Evolutionary conservation across 2,329 filamentous ascomycete genomes (phyloP).

Genomic region (Fusarium abutilonis): DNA sequence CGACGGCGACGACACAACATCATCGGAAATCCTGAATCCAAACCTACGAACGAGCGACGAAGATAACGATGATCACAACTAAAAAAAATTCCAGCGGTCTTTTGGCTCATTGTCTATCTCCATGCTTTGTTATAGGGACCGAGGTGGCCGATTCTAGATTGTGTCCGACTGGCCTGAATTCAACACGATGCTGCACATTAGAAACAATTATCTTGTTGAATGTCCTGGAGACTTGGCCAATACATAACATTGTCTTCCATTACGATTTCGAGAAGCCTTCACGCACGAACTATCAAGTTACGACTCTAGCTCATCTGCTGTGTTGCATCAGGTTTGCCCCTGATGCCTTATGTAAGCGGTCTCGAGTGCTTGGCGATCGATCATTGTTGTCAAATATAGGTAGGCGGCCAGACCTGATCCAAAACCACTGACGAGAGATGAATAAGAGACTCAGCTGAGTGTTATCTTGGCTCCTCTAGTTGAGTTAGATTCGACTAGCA

Average conservation of each 20-base stretch:
- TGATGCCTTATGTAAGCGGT: slow-evolving; percentile 12
- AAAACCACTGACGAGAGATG: background rate
- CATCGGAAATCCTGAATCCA: background rate
- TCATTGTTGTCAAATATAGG: background rate
- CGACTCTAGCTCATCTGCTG: background rate
- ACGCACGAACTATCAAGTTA: background rate
- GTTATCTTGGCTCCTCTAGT: background rate
- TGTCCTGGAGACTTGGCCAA: too few relatives aligned
- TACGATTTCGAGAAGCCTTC: too few relatives aligned
- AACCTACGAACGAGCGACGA: background rate
- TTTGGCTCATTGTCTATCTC: too few relatives aligned
- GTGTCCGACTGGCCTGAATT: too few relatives aligned
- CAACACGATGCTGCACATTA: too few relatives aligned
- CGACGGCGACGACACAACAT: background rate
- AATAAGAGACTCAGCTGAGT: background rate
- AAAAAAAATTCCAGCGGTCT: background rate
- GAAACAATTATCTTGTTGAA: too few relatives aligned
- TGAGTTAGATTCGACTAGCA: background rate
- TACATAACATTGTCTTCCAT: too few relatives aligned
- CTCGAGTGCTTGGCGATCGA: slow-evolving; percentile 6
- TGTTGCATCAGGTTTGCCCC: background rate
- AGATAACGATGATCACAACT: background rate
- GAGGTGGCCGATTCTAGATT: too few relatives aligned
- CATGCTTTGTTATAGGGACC: too few relatives aligned
- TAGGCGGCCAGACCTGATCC: background rate